A percentile compares a stretch with the other conserved stretches of the same genome.
These are phyloP conservation scores for Amanita thiersii DNA, from an alignment of 768 basidiomycete genomes.

Conservation along the genomic window DNA sequence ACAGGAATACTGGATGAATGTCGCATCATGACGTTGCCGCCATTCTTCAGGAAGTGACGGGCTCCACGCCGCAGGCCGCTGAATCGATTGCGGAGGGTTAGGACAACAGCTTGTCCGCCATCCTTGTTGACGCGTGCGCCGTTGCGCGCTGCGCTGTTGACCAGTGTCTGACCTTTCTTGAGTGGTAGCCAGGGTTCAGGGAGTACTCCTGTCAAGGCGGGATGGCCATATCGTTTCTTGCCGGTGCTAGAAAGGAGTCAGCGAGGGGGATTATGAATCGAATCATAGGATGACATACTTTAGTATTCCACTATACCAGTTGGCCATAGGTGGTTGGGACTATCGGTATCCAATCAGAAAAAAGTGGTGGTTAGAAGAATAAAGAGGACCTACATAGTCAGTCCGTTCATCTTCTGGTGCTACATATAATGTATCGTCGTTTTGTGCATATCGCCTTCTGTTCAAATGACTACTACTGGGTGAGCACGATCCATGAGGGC, in stretches of 20 bases:
- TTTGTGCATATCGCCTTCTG: constrained; percentile 81
- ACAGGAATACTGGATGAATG: constrained; percentile 4
- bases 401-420: constrained; percentile 91
- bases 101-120: constrained; percentile 61
- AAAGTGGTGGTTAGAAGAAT: not conserved
- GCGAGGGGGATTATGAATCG: not conserved
- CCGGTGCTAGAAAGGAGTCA: constrained; percentile 58
- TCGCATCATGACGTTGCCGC: constrained; percentile 5
- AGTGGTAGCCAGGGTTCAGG: constrained; percentile 94
- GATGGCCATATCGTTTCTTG: constrained; percentile 90
- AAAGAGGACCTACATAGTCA: constrained; percentile 56
- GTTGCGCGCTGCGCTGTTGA: constrained; percentile 40
- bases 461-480: constrained; percentile 60
- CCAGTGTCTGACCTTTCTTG: constrained; percentile 72
- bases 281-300: constrained; percentile 44
- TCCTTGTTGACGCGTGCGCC: constrained; percentile 29
- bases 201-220: constrained; percentile 86
- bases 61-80: constrained; percentile 35
- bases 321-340: constrained; percentile 96
- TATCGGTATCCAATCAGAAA: constrained; percentile 21
- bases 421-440: constrained; percentile 91
- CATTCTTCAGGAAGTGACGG: constrained; percentile 15
- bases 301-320: constrained; percentile 88
- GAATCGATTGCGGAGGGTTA: constrained; percentile 71
- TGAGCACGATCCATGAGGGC: constrained; percentile 4